Conservation (phyloP, 345 rosid species). For the Orychophragmus violaceus region DNA sequence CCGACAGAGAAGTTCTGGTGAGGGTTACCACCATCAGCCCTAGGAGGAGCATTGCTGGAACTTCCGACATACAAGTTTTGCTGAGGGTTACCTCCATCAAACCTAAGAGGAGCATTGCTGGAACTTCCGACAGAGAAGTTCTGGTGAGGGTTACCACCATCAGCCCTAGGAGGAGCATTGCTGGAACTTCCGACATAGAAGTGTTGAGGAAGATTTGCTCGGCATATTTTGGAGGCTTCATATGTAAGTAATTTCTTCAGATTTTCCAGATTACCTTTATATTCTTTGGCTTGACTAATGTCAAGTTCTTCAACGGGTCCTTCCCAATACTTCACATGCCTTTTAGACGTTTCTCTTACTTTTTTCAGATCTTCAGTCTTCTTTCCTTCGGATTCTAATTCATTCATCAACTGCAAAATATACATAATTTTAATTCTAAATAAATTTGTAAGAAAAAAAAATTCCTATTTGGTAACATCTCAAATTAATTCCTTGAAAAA, state of each 20-base stretch:
- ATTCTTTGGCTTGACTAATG: slow-evolving; percentile 26
- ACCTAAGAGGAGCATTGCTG: too few species aligned
- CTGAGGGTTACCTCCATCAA: too few species aligned
- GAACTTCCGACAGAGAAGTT: too few species aligned
- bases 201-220: neutral
- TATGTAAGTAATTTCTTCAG: slow-evolving; percentile 33
- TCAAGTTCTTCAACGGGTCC: slow-evolving; percentile 34
- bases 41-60: too few species aligned
- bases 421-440: neutral
- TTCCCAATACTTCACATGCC: slow-evolving; percentile 44
- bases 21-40: too few species aligned
- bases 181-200: too few species aligned
- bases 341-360: slow-evolving; percentile 18
- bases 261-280: slow-evolving; percentile 32
- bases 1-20: too few species aligned
- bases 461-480: neutral
- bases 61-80: too few species aligned
- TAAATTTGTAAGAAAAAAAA: too few species aligned
- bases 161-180: too few species aligned
- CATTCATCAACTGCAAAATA: neutral
- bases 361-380: slow-evolving; percentile 37
- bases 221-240: slow-evolving; percentile 25
- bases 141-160: too few species aligned
- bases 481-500: neutral
- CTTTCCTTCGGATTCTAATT: slow-evolving; percentile 46